phyloP scores from a whole-genome alignment of 306 rosid species.

The Cucurbita maxima region DNA sequence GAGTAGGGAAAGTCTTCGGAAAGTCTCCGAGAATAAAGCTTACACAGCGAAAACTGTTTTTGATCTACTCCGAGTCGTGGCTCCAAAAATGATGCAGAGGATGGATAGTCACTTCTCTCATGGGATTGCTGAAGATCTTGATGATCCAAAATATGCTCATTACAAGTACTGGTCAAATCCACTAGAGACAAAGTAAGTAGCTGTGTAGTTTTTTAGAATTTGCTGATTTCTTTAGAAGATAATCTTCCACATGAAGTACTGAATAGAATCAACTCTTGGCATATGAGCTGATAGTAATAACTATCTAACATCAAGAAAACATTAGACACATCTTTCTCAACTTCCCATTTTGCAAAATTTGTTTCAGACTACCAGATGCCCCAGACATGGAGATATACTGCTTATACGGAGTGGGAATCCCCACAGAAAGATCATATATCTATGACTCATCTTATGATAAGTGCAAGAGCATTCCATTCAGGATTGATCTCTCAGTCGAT shows the following conservation, averaged over 20 bases:
- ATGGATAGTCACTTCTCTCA: conserved; percentile 64
- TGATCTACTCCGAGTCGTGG: conserved; percentile 35
- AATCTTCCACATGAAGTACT: not conserved
- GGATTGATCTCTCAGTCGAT: conserved; percentile 31
- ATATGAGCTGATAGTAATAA: not conserved
- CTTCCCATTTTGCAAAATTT: not conserved
- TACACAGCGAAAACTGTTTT: conserved; percentile 31
- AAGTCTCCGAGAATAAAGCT: conserved; percentile 22
- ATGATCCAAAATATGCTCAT: conserved; percentile 51
- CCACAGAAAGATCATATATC: conserved; percentile 43
- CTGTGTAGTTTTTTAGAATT: not conserved
- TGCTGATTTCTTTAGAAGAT: not conserved
- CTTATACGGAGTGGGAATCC: conserved; percentile 55
- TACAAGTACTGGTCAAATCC: conserved; percentile 84
- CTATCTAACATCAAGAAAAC: not conserved
- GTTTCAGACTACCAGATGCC: conserved; percentile 55
- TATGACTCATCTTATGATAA: conserved; percentile 35
- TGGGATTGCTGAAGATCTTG: conserved; percentile 65
- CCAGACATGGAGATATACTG: conserved; percentile 68
- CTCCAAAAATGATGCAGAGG: conserved; percentile 54
- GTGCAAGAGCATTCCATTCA: conserved; percentile 41
- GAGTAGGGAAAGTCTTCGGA: conserved; percentile 26
- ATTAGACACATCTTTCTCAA: not conserved
- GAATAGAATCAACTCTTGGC: not conserved
- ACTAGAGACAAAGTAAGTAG: conserved; percentile 60